Percentiles rank a stretch among this genome's conserved stretches.
These are phyloP conservation scores for Phycomyces nitens DNA, from an alignment of 192 early-diverging fungal species.

Conservation along the genomic window DNA sequence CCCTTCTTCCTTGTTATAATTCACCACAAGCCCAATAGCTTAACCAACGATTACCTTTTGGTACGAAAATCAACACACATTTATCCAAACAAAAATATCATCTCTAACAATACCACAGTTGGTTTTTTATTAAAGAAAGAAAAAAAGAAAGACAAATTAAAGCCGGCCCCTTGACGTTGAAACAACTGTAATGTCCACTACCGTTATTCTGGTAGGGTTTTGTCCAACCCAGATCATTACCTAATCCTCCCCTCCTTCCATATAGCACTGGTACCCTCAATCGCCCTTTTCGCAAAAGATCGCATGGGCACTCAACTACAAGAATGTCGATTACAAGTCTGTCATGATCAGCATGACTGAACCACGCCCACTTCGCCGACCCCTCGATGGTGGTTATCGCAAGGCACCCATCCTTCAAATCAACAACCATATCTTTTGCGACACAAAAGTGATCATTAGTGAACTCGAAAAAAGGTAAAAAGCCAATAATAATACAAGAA, in stretches of 20 bases:
- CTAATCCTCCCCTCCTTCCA: neutral
- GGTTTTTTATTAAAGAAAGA: no score
- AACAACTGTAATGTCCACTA: no score
- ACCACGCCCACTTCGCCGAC: slow-evolving; percentile 18
- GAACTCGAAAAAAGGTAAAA: slow-evolving; percentile 23
- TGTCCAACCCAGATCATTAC: no score
- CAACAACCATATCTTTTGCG: slow-evolving; percentile 26
- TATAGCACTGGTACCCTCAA: slow-evolving; percentile 23
- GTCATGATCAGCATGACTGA: slow-evolving; percentile 18
- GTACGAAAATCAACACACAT: no score
- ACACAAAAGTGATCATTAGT: slow-evolving; percentile 22
- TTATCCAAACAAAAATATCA: no score
- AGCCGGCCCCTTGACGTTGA: no score
- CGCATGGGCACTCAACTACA: slow-evolving; percentile 26
- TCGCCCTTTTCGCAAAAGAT: slow-evolving; percentile 29
- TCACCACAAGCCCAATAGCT: no score
- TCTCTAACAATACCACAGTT: no score
- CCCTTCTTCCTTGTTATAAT: no score
- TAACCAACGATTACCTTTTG: no score
- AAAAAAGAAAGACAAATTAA: no score
- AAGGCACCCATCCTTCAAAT: slow-evolving; percentile 35
- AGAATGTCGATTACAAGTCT: slow-evolving; percentile 23
- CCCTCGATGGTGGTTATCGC: slow-evolving; percentile 32
- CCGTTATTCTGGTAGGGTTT: no score
- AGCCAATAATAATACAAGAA: neutral